A percentile compares a stretch with the other conserved stretches of the same genome.
Evolutionary conservation across 306 rosid species (phyloP).

Genomic region (Styphnolobium japonicum): DNA sequence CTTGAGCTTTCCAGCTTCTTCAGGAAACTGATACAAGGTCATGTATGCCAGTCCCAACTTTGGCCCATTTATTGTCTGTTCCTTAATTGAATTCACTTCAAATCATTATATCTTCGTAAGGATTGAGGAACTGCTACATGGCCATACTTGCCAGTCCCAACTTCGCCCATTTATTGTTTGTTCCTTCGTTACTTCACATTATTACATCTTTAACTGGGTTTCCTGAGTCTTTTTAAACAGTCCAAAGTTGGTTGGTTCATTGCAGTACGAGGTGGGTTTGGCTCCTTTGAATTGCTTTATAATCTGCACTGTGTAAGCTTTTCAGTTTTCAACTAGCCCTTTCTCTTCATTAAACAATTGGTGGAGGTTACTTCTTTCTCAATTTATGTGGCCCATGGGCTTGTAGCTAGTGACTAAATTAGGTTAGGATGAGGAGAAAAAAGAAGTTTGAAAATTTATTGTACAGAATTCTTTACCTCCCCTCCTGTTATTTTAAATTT

Average conservation of each 20-base stretch:
- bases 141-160: not conserved
- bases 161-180: not conserved
- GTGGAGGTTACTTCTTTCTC: not conserved
- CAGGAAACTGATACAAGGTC: not conserved
- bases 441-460: not conserved
- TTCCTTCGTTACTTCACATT: not conserved
- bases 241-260: not conserved
- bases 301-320: not conserved
- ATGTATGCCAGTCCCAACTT: not conserved
- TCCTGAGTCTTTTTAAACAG: not conserved
- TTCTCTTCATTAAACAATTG: conserved; percentile 5
- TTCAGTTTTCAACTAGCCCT: not conserved
- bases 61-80: not conserved
- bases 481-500: not conserved
- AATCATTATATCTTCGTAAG: not conserved
- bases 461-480: not conserved
- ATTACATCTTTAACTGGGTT: not conserved
- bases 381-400: not conserved
- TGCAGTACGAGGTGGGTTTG: not conserved
- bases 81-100: not conserved
- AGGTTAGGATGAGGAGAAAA: not conserved
- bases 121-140: not conserved
- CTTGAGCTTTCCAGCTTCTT: not conserved
- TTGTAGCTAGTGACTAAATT: not conserved
- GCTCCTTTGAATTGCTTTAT: not conserved